These are phyloP conservation scores for Penicillium sp. DNA, from an alignment of 2,329 filamentous ascomycete genomes.

Conservation along the genomic window DNA sequence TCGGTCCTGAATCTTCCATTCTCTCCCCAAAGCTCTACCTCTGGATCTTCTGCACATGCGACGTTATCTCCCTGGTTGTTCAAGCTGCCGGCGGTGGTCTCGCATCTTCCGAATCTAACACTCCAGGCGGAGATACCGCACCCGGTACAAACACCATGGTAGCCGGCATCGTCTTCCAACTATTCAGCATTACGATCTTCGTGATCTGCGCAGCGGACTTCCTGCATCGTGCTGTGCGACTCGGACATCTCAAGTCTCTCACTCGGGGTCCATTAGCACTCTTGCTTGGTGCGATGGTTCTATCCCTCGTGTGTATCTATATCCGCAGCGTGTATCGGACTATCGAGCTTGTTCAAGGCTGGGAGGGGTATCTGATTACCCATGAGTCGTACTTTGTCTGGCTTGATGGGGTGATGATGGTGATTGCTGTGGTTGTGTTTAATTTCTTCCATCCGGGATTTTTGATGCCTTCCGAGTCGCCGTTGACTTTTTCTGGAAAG, in stretches of 20 bases:
- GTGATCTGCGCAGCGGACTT: conserved; percentile 45
- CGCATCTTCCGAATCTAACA: conserved; percentile 41
- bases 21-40: conserved; percentile 43
- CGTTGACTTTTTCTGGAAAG: no score
- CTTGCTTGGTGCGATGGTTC: background rate
- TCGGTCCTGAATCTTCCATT: conserved; percentile 43
- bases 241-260: background rate
- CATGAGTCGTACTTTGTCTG: conserved; percentile 10
- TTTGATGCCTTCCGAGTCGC: background rate
- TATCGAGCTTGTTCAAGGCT: conserved; percentile 42
- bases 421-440: conserved; percentile 6
- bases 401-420: conserved; percentile 14
- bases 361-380: conserved; percentile 41
- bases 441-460: conserved; percentile 8
- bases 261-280: background rate
- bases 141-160: conserved; percentile 48
- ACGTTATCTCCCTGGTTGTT: conserved; percentile 50
- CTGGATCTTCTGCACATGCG: conserved; percentile 49
- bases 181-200: conserved; percentile 52
- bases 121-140: conserved; percentile 44
- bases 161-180: conserved; percentile 55
- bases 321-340: conserved; percentile 41
- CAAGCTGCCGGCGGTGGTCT: conserved; percentile 54
- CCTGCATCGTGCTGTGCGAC: conserved; percentile 35
- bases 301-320: background rate